Conservation (phyloP, 345 rosid genomes). For the Erysimum cheiranthoides region DNA sequence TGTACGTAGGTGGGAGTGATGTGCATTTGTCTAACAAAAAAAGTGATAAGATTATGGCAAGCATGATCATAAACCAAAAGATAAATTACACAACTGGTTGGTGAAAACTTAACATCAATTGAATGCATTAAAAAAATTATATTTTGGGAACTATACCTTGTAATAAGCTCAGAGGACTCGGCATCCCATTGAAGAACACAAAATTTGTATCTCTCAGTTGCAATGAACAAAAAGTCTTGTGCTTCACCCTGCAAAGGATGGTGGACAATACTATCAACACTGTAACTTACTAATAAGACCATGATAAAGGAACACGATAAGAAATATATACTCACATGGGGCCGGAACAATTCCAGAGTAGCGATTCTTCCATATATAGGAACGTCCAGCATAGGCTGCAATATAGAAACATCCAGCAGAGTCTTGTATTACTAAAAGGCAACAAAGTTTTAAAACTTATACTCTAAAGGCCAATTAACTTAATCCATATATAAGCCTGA, state of each 20-base stretch:
- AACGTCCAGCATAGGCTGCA: conserved; percentile 97
- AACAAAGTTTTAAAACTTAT: not conserved
- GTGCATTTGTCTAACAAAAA: not conserved
- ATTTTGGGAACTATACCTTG: conserved; percentile 56
- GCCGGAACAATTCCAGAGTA: conserved; percentile 90
- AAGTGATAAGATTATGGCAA: conserved; percentile 1
- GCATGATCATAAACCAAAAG: not conserved
- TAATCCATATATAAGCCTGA: not conserved
- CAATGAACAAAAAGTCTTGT: conserved; percentile 93
- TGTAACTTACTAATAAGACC: conserved; percentile 19
- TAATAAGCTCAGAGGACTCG: conserved; percentile 85
- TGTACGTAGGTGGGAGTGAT: not conserved
- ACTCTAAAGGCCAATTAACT: conserved; percentile 16
- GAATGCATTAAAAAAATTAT: not conserved
- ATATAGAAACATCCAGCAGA: conserved; percentile 75
- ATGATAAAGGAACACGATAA: not conserved
- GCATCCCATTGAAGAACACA: conserved; percentile 99
- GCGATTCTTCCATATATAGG: conserved; percentile 99
- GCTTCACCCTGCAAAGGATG: conserved; percentile 75
- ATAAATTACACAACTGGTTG: conserved; percentile 21
- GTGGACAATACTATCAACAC: conserved; percentile 11
- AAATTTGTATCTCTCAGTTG: conserved; percentile 93
- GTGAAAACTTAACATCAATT: conserved; percentile 14
- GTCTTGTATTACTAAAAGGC: not conserved
- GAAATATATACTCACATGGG: conserved; percentile 71